Evolutionary conservation across 345 rosid species (phyloP).

Genomic region (Viola odorata): DNA sequence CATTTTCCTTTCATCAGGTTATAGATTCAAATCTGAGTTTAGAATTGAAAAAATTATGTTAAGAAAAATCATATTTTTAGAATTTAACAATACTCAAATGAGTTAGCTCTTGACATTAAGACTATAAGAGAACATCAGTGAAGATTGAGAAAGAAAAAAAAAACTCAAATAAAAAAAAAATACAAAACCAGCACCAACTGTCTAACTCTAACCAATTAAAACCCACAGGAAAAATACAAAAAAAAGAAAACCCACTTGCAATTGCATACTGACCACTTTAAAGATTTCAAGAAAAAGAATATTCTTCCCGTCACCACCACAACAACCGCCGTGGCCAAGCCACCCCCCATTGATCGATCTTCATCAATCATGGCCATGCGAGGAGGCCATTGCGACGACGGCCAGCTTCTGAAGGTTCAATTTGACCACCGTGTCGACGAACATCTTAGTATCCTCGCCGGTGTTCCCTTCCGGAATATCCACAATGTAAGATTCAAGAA

Average conservation of each 20-base stretch:
- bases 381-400: conserved; percentile 42
- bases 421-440: conserved; percentile 85
- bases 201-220: conserved; percentile 6
- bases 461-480: conserved; percentile 85
- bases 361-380: conserved; percentile 36
- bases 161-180: background rate
- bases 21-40: too few species aligned
- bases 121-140: too few species aligned
- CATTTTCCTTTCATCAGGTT: too few species aligned
- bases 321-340: background rate
- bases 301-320: background rate
- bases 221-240: background rate
- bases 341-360: background rate
- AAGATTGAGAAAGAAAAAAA: too few species aligned
- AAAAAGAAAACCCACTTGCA: background rate
- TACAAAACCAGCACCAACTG: conserved; percentile 1
- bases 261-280: background rate
- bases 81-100: too few species aligned
- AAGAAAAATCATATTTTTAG: too few species aligned
- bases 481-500: conserved; percentile 69
- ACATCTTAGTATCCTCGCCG: conserved; percentile 74
- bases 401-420: conserved; percentile 82
- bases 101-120: too few species aligned
- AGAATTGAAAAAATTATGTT: too few species aligned
- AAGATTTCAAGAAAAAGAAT: background rate